Base-by-base conservation (phyloP, 306 rosid genomes). In the Fragaria vesca region DNA sequence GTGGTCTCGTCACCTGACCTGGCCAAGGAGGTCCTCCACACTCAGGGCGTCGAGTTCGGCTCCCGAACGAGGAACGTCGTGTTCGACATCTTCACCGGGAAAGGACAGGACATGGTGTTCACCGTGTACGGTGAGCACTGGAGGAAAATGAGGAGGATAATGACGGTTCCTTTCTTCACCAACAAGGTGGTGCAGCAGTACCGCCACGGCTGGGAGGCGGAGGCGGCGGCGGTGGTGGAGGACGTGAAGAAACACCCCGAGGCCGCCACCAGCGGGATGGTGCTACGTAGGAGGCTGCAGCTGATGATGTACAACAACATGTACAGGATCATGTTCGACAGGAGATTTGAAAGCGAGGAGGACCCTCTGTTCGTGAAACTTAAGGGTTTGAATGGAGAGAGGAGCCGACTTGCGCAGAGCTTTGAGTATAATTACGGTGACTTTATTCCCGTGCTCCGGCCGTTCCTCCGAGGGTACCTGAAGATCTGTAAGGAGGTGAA, bases 41-140 rank as follows among this genome's bases (percentile, higher is more conserved):
- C 97, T 0, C 98, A 91, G 63, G 97, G 97, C 0, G 97, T 94
- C 6, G 98, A 94, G 52, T 94, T 91, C 85, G 98, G 98, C 0
- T 94, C 98, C 7, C 78, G 98, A 6, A 91, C 98, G 1, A 82
- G 98, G 0, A 93, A 93, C 85, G 97, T 93, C 5, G 98, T 93
- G 2, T 93, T 93, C 78, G 98, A 93, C 28, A 91, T 94, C 62
- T 94, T 91, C 89, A 94, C 98, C 6, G 96, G 97, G 0, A 82
- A 94, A 57, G 98, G 98, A 0, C 97, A 94, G 81, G 97, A 94
- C 11, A 94, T 94, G 98, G 97, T 91, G 42, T 94, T 94, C 88
- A 94, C 96, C 0, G 96, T 94, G 0, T 94, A 94, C 88, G 96
- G 98, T 2, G 97, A 94, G 84, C 97, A 94, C 74, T 94, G 97